phyloP scores from a whole-genome alignment of 2,329 filamentous ascomycete species.

The Pseudocercospora musae region DNA sequence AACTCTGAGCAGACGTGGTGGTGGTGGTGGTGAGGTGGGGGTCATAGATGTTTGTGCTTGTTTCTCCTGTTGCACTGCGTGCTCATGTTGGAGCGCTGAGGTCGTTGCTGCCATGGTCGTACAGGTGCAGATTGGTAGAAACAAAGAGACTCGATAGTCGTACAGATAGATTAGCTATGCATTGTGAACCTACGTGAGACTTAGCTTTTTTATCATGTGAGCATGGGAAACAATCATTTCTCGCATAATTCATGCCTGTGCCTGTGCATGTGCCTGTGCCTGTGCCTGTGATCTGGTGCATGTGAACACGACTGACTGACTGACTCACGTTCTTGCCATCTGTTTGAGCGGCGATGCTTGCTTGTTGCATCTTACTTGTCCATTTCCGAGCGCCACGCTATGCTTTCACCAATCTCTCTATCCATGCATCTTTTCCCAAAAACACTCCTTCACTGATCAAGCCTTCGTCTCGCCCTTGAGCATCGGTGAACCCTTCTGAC shows the following conservation, averaged over 20 bases:
- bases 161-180: no score
- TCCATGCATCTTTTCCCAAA: neutral
- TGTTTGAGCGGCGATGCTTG: slow-evolving; percentile 4
- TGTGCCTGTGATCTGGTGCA: neutral
- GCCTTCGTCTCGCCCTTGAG: slow-evolving; percentile 21
- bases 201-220: neutral
- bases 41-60: neutral
- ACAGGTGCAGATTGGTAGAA: neutral
- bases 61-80: neutral
- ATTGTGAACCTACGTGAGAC: neutral
- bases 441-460: neutral
- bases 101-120: neutral
- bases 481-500: slow-evolving; percentile 19
- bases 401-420: slow-evolving; percentile 3
- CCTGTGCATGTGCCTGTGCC: neutral
- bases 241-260: neutral
- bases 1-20: neutral
- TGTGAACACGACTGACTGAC: neutral
- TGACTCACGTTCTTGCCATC: neutral
- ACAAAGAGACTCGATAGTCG: neutral
- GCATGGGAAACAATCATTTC: neutral
- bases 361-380: neutral
- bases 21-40: neutral
- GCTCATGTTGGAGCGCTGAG: neutral
- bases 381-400: slow-evolving; percentile 4